A percentile compares a stretch with the other conserved stretches of the same genome.
Conservation (phyloP, 306 rosid species). For the Canavalia ensiformis region DNA sequence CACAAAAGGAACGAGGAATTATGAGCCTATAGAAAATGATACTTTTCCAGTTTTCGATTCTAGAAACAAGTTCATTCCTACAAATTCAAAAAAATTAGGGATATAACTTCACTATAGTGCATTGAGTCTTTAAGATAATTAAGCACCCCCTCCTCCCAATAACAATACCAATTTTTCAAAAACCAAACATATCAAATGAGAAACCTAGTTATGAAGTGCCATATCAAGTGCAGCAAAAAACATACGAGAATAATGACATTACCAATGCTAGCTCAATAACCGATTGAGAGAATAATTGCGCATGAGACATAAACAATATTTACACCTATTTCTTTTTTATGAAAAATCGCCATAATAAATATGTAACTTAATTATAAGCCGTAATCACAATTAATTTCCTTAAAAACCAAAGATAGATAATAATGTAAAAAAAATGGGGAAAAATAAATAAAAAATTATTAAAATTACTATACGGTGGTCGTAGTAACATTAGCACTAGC, state of each 20-base stretch:
- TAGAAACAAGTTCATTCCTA: constrained; percentile 1
- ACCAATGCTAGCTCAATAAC: background rate
- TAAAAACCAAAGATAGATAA: constrained; percentile 42
- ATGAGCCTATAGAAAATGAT: constrained; percentile 32
- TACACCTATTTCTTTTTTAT: constrained; percentile 37
- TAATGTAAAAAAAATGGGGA: background rate
- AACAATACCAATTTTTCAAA: background rate
- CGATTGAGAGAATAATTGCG: constrained; percentile 24
- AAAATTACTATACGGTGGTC: constrained; percentile 63
- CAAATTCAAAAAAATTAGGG: background rate
- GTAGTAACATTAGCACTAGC: constrained; percentile 51
- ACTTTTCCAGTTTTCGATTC: constrained; percentile 31
- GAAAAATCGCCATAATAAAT: constrained; percentile 50
- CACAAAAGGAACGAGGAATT: constrained; percentile 16
- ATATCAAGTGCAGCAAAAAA: constrained; percentile 24
- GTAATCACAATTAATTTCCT: constrained; percentile 69
- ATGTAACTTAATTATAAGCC: constrained; percentile 51
- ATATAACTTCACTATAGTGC: constrained; percentile 14
- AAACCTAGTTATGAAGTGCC: constrained; percentile 35
- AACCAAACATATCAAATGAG: constrained; percentile 12
- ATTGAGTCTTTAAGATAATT: constrained; percentile 13
- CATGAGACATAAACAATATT: constrained; percentile 10
- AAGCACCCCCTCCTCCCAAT: background rate
- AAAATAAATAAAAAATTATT: constrained; percentile 44
- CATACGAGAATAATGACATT: background rate